Evolutionary conservation across 139 green algal genomes (phyloP), one percentile per base, ranked within the genome.

Genomic region (Closterium sp.): DNA sequence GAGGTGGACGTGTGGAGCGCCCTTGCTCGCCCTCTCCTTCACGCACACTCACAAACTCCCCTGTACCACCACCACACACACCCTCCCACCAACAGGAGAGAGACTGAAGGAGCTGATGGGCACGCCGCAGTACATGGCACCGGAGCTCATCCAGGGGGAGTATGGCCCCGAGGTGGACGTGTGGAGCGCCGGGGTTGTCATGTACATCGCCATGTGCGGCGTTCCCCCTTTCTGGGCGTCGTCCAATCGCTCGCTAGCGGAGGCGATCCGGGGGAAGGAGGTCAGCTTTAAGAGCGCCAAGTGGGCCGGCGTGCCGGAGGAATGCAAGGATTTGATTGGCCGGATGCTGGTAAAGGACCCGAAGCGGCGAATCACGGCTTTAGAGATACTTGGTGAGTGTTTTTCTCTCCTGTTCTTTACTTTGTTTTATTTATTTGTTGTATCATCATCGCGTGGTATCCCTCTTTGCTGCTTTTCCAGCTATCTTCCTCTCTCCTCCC

Each of bases 81-180:
- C 5, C 3, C 86, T 84, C 86, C 5, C 0, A 7, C 31, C 31
- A 31, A n/a, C 31, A 88, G 31, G 86, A 2, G 31, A 88, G 86
- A 17, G 86, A 11, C 86, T 50, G 86, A 73, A 31, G 42, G 38
- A 90, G 38, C 27, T 70, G 27, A 30, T 85, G 87, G 87, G 87
- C 5, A 90, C 38, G 87, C 87, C 38, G 9, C 27, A 70, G 87
- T 90, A 85, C 38, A 90, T 90, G 87, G 42, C 87, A 10, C 38
- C 38, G 9, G 87, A 90, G 87, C 27, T 30, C 11, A 31, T 87
- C 9, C 13, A 9, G 24, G 79, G 79, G 27, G 79, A 31, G 27
- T 87, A 87, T 7, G n/a, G 79, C 79, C 79, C 79, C 11, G 79
- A 29, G 27, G n/a, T 30, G 79, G 79, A 87, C 79, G 79, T 87